Conservation (phyloP, 2,329 filamentous ascomycete species). For the Aschersonia sp. region DNA sequence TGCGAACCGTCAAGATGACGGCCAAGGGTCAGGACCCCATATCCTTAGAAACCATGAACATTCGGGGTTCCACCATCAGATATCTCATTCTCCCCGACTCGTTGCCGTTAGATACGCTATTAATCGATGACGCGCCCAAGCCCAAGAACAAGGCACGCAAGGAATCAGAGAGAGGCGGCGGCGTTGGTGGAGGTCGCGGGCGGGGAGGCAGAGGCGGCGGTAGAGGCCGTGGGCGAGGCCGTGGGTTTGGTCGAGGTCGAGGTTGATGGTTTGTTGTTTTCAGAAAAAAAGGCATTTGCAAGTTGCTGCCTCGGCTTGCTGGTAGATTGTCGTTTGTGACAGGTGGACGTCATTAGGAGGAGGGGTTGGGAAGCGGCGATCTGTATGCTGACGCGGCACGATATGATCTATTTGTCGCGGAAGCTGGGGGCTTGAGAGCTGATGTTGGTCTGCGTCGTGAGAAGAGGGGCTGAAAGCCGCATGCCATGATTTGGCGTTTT, state of each 20-base stretch:
- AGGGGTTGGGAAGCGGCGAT: too few species aligned
- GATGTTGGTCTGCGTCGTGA: too few species aligned
- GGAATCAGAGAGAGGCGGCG: conserved; percentile 52
- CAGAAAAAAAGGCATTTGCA: background rate
- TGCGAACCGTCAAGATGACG: conserved; percentile 96
- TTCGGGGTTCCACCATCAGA: conserved; percentile 88
- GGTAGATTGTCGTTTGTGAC: too few species aligned
- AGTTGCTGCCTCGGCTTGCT: too few species aligned
- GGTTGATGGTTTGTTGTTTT: background rate
- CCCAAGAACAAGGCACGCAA: conserved; percentile 99
- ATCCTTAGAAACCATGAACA: conserved; percentile 86
- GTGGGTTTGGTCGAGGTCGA: conserved; percentile 8
- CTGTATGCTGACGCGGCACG: too few species aligned
- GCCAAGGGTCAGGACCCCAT: conserved; percentile 76
- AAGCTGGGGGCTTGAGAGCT: too few species aligned
- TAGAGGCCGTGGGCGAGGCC: conserved; percentile 25
- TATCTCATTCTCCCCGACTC: conserved; percentile 96
- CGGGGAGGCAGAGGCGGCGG: conserved; percentile 40
- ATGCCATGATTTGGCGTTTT: too few species aligned
- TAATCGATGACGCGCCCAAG: conserved; percentile 94
- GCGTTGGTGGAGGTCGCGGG: conserved; percentile 33
- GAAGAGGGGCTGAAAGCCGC: too few species aligned
- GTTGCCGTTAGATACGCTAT: conserved; percentile 82
- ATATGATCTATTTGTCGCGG: too few species aligned
- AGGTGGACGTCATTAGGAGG: too few species aligned